These are phyloP conservation scores for Plasmodium billcollinsi DNA, from an alignment of 169 alveolate genomes.

Conservation along the genomic window DNA sequence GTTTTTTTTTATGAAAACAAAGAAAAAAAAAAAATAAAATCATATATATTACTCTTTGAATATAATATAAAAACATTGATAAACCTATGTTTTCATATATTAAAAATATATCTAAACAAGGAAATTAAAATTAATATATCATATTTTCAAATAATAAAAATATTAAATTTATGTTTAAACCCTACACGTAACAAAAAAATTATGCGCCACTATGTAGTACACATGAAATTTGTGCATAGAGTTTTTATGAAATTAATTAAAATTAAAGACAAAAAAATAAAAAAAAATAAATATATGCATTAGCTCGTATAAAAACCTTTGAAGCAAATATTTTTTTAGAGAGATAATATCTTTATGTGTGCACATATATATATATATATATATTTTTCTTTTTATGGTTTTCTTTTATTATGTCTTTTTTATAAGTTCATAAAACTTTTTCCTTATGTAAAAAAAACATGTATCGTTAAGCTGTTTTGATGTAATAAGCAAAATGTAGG, in stretches of 20 bases:
- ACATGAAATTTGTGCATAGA: constrained; percentile 3
- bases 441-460: no score
- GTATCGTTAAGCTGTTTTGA: no score
- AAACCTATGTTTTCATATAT: constrained; percentile 12
- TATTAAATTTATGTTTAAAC: constrained; percentile 27
- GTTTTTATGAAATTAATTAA: constrained; percentile 11
- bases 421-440: no score
- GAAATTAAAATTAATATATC: constrained; percentile 34
- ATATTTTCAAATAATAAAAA: constrained; percentile 33
- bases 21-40: neutral
- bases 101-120: constrained; percentile 24
- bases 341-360: no score
- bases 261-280: neutral
- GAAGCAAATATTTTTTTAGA: no score
- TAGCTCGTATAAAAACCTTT: neutral
- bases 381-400: neutral
- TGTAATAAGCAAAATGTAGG: no score
- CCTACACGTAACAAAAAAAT: constrained; percentile 36
- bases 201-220: constrained; percentile 9
- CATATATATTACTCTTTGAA: constrained; percentile 14
- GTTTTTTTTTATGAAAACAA: neutral
- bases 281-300: neutral
- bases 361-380: neutral
- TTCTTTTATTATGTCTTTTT: neutral
- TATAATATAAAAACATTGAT: constrained; percentile 14